phyloP scores from a whole-genome alignment of 345 rosid genomes.

The Bretschneidera sinensis region DNA sequence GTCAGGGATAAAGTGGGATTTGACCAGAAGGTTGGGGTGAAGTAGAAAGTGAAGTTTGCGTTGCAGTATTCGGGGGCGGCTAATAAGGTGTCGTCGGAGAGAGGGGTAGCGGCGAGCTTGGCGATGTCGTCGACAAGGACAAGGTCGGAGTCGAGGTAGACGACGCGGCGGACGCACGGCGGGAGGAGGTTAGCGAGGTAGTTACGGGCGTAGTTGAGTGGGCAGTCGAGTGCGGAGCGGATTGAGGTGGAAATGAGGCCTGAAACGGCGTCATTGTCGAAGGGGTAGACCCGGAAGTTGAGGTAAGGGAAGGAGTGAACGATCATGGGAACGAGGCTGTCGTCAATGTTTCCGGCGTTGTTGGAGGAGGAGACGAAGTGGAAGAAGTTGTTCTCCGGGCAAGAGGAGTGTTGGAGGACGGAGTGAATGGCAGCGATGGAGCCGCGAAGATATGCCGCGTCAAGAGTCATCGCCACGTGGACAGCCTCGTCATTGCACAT shows the following conservation, averaged over 20 bases:
- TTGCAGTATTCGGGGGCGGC: constrained; percentile 83
- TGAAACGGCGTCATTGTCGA: constrained; percentile 48
- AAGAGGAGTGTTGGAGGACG: constrained; percentile 70
- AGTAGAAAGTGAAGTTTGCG: constrained; percentile 79
- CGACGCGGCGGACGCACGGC: constrained; percentile 49
- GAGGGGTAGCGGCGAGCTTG: constrained; percentile 53
- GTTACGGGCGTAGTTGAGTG: constrained; percentile 82
- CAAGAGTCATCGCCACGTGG: constrained; percentile 84
- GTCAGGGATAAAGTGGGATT: constrained; percentile 68
- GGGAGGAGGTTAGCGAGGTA: constrained; percentile 64
- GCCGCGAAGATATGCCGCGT: constrained; percentile 68
- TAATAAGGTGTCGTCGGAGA: constrained; percentile 38
- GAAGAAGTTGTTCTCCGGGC: constrained; percentile 62
- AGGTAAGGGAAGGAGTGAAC: constrained; percentile 61
- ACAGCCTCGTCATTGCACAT: constrained; percentile 50
- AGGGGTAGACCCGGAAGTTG: constrained; percentile 51
- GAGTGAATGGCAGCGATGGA: constrained; percentile 83
- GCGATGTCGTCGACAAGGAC: constrained; percentile 74
- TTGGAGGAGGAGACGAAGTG: constrained; percentile 52
- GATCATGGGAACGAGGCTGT: constrained; percentile 37
- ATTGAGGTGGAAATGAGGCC: constrained; percentile 81
- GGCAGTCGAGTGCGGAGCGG: constrained; percentile 78
- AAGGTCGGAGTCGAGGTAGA: constrained; percentile 81
- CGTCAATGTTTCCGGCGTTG: constrained; percentile 22
- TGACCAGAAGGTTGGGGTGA: constrained; percentile 78